phyloP scores from a whole-genome alignment of 2,329 filamentous ascomycete genomes.

The Aspergillus neoniger region DNA sequence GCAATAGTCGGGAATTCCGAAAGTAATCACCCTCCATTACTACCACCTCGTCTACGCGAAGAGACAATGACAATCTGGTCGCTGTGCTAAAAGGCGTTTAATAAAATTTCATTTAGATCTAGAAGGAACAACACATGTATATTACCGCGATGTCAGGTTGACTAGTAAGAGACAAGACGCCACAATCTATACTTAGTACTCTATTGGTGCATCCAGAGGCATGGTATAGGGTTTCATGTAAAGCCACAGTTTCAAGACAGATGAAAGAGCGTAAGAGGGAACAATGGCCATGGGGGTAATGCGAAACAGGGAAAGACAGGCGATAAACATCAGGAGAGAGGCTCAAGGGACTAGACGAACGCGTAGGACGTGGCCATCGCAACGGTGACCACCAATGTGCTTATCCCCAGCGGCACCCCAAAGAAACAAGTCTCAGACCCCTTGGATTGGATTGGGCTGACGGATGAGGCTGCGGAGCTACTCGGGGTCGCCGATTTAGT shows the following conservation, averaged over 20 bases:
- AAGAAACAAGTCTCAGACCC: constrained; percentile 1
- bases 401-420: not conserved
- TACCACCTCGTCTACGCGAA: too few species aligned
- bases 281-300: not conserved
- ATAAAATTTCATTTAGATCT: not conserved
- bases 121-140: not conserved
- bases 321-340: not conserved
- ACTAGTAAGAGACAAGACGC: not conserved
- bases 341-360: not conserved
- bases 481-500: not conserved
- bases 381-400: not conserved
- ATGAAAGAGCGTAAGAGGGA: not conserved
- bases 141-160: not conserved
- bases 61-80: not conserved
- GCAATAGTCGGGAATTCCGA: not conserved
- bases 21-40: too few species aligned
- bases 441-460: not conserved
- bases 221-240: not conserved
- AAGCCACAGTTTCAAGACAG: not conserved
- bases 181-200: too few species aligned
- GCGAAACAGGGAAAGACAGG: not conserved
- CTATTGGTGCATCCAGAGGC: too few species aligned
- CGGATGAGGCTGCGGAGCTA: not conserved
- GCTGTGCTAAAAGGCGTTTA: not conserved
- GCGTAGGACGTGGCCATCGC: constrained; percentile 4